Percentiles rank a stretch among this genome's conserved stretches.
Evolutionary conservation across 2,329 filamentous ascomycete species (phyloP).

Genomic region (Decorospora gaudefroyi): DNA sequence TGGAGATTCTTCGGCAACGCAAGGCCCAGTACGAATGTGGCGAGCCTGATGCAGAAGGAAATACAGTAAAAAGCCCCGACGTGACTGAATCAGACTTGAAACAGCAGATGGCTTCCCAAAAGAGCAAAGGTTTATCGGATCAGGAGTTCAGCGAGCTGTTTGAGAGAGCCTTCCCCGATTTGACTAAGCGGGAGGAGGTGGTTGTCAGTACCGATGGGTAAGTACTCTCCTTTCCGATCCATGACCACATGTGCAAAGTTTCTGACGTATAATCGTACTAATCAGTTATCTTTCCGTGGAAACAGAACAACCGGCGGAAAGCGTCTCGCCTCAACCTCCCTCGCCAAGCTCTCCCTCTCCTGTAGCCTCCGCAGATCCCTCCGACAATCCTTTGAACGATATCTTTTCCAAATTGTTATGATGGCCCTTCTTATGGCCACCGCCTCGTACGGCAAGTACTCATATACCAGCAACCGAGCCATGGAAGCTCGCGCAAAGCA

Average conservation of each 20-base stretch:
- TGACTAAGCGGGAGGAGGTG: slow-evolving; percentile 66
- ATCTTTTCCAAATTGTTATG: slow-evolving; percentile 78
- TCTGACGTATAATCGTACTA: slow-evolving; percentile 63
- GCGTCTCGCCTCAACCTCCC: slow-evolving; percentile 80
- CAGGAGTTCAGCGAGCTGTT: slow-evolving; percentile 92
- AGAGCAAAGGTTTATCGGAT: slow-evolving; percentile 80
- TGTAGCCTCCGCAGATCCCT: slow-evolving; percentile 79
- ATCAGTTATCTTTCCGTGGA: slow-evolving; percentile 77
- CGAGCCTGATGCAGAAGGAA: slow-evolving; percentile 67
- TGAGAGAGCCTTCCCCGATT: slow-evolving; percentile 72
- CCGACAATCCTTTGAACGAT: slow-evolving; percentile 78
- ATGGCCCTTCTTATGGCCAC: slow-evolving; percentile 57
- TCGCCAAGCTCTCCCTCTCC: slow-evolving; percentile 85
- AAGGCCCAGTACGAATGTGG: slow-evolving; percentile 92
- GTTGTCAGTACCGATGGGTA: slow-evolving; percentile 62
- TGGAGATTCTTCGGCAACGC: slow-evolving; percentile 83
- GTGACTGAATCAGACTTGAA: slow-evolving; percentile 73
- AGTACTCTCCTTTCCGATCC: slow-evolving; percentile 44
- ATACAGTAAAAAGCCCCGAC: slow-evolving; percentile 66
- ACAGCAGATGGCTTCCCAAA: slow-evolving; percentile 72
- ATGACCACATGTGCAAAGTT: slow-evolving; percentile 29
- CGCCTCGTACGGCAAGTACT: slow-evolving; percentile 65
- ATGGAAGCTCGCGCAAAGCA: slow-evolving; percentile 76
- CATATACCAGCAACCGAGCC: slow-evolving; percentile 65
- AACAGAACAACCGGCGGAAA: slow-evolving; percentile 71